A percentile compares a stretch with the other conserved stretches of the same genome.
phyloP scores from a whole-genome alignment of 192 early-diverging fungal species.

The Bifiguratus adelaidae region DNA sequence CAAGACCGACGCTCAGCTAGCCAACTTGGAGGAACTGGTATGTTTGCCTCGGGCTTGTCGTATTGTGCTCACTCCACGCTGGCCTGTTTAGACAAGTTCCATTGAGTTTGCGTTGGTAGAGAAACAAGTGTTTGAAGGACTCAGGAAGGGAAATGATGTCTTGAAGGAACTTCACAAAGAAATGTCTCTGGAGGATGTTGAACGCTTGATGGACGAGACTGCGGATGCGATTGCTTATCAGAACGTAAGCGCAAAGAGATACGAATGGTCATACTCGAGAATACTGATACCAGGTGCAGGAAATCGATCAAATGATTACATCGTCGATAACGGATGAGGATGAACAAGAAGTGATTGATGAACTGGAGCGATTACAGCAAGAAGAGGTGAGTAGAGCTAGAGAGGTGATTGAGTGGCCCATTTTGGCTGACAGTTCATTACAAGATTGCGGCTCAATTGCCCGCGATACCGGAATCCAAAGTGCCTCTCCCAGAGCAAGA shows the following conservation, averaged over 20 bases:
- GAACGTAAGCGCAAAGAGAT: conserved; percentile 39
- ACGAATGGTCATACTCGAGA: not conserved
- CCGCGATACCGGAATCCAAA: not conserved
- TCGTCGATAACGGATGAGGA: conserved; percentile 70
- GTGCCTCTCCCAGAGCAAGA: not conserved
- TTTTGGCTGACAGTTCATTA: not conserved
- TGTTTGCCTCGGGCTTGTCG: not conserved
- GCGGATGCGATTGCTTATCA: conserved; percentile 95
- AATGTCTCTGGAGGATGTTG: conserved; percentile 83
- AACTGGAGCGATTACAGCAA: conserved; percentile 61
- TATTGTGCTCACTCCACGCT: no score
- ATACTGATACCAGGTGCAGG: conserved; percentile 21
- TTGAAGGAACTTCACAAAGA: conserved; percentile 78
- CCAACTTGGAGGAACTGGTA: conserved; percentile 85
- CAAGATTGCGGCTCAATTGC: not conserved
- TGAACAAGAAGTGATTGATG: conserved; percentile 73
- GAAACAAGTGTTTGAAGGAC: conserved; percentile 74
- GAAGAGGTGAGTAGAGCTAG: conserved; percentile 27
- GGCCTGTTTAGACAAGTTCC: conserved; percentile 63
- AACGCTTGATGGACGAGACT: conserved; percentile 92
- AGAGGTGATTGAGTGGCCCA: conserved; percentile 7
- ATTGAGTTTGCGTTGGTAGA: conserved; percentile 94
- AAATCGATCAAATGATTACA: conserved; percentile 73
- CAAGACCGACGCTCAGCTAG: conserved; percentile 79
- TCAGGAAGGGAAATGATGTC: conserved; percentile 78